Base-by-base conservation (phyloP, 805 yeast genomes). In the Zygosaccharomyces siamensis region DNA sequence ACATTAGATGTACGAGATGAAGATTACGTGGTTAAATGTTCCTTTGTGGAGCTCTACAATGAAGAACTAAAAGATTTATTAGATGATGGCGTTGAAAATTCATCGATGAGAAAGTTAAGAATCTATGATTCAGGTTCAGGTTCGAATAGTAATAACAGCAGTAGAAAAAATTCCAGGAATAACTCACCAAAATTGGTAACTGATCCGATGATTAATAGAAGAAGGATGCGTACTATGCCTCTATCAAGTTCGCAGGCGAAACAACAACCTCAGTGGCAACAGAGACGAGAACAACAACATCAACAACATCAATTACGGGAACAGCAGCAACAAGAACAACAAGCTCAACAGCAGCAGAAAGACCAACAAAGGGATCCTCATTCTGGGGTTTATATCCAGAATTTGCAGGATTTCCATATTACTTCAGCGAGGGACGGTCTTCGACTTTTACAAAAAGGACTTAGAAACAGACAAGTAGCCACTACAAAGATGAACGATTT, bases 21-120 rank as follows among this genome's bases (percentile, higher is more conserved):
- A 27, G 95, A 84, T 60, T 81, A 75, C 61, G 61, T 84, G 28
- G 89, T 86, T 16, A 84, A 83, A 61, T 78, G 89, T 53, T 86
- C 95, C 0, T 90, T 85, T 63, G 76, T 89, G 46, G 97, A 89
- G 63, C 70, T 89, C 16, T 90, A 89, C 69, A 89, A 89, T 59
- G 97, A 89, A 64, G 95, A 88, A 57, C 70, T 90, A 43, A 75
- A 78, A 43, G 97, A 89, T 61, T 72, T 89, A 47, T 68, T 89
- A 45, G 71, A 73, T 28, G 58, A 58, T 32, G 47, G 51, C 16
- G 48, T 40, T 23, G 54, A 48, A 21, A 39, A 45, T 3, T 45
- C 56, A 14, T 50, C 51, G 14, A 72, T 73, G 28, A 86, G 80
- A 53, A 71, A 69, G 42, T 69, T 82, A 42, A 70, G 79, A 45